Conservation (phyloP, 805 yeast genomes). For the Schwanniomyces vanrijiae region DNA sequence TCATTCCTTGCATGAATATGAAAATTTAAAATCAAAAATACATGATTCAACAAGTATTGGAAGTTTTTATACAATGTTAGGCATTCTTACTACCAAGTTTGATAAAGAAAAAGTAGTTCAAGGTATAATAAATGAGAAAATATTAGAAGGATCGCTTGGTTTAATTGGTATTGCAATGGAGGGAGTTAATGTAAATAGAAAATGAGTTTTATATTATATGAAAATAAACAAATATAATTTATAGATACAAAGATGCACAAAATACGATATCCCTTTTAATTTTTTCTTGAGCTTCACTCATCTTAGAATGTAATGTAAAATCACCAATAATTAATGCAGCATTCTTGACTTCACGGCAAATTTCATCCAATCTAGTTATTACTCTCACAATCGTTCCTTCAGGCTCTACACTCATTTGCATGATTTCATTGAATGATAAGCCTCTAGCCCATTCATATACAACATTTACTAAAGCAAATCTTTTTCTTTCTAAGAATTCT, state of each 20-base stretch:
- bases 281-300: slow-evolving; percentile 89
- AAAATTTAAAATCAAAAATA: slow-evolving; percentile 10
- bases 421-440: slow-evolving; percentile 82
- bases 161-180: slow-evolving; percentile 21
- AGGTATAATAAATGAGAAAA: slow-evolving; percentile 16
- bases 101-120: slow-evolving; percentile 23
- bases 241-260: slow-evolving; percentile 90
- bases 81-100: slow-evolving; percentile 29
- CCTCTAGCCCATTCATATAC: slow-evolving; percentile 99
- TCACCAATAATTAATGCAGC: slow-evolving; percentile 96
- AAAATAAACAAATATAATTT: slow-evolving; percentile 11
- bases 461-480: slow-evolving; percentile 90
- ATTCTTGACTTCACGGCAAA: slow-evolving; percentile 89
- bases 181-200: neutral
- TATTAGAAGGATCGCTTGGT: slow-evolving; percentile 31
- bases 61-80: slow-evolving; percentile 39
- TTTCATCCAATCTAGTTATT: slow-evolving; percentile 89
- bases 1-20: slow-evolving; percentile 7
- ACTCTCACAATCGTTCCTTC: slow-evolving; percentile 98
- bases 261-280: slow-evolving; percentile 96
- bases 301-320: slow-evolving; percentile 81
- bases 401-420: slow-evolving; percentile 83
- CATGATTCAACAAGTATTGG: slow-evolving; percentile 28
- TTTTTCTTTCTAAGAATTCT: slow-evolving; percentile 74
- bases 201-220: slow-evolving; percentile 1